phyloP scores from a whole-genome alignment of 2,329 filamentous ascomycete species.

The Hymenoscyphus salicellus region DNA sequence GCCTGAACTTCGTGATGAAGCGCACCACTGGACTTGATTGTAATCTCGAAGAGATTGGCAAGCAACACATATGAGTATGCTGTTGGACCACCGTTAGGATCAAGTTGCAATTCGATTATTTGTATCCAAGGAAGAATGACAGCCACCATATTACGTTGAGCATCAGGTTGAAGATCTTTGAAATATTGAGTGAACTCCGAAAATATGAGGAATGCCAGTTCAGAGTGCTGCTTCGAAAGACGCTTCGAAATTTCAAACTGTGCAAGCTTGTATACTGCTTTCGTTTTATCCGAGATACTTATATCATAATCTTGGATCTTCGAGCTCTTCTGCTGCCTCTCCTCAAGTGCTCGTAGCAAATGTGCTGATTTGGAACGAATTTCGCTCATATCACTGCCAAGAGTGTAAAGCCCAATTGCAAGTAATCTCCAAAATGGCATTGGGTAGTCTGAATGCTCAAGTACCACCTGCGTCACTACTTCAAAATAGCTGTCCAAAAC shows the following conservation, averaged over 20 bases:
- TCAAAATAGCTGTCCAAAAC: slow-evolving; percentile 93
- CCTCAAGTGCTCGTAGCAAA: slow-evolving; percentile 76
- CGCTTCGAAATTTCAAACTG: slow-evolving; percentile 95
- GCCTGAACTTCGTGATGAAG: slow-evolving; percentile 97
- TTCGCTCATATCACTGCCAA: slow-evolving; percentile 87
- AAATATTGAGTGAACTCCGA: slow-evolving; percentile 95
- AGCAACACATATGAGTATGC: slow-evolving; percentile 91
- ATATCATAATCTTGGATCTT: slow-evolving; percentile 97
- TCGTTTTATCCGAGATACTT: slow-evolving; percentile 96
- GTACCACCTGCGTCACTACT: slow-evolving; percentile 82
- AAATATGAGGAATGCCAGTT: slow-evolving; percentile 89
- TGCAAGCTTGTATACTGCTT: slow-evolving; percentile 93
- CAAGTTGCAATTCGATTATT: slow-evolving; percentile 84
- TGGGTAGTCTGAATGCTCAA: slow-evolving; percentile 77
- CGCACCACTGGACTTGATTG: slow-evolving; percentile 82
- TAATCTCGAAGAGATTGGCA: slow-evolving; percentile 93
- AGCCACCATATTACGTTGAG: slow-evolving; percentile 90
- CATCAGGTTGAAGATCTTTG: slow-evolving; percentile 75
- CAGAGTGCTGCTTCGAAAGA: slow-evolving; percentile 81
- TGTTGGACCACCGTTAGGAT: slow-evolving; percentile 86
- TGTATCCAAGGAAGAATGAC: slow-evolving; percentile 96
- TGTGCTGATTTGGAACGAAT: slow-evolving; percentile 85
- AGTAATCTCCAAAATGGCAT: slow-evolving; percentile 89
- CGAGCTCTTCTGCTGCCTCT: slow-evolving; percentile 77
- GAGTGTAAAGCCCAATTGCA: slow-evolving; percentile 82